phyloP scores from a whole-genome alignment of 352 stramenopile genomes.

The Pythium aristosporum region DNA sequence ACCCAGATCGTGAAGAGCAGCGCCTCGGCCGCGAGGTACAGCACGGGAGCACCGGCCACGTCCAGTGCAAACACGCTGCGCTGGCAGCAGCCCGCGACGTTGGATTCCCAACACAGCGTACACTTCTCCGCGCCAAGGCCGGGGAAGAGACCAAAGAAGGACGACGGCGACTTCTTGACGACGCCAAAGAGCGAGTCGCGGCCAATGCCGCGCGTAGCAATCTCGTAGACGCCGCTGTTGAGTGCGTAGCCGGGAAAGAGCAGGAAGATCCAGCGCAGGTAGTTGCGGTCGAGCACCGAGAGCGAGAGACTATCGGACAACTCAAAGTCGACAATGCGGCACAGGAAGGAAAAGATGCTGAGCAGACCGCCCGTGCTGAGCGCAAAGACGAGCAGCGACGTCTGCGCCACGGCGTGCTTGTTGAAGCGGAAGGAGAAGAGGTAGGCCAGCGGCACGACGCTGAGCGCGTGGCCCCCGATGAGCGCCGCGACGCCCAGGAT shows the following conservation, averaged over 20 bases:
- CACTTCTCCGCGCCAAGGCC: constrained; percentile 50
- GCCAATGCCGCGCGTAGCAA: constrained; percentile 65
- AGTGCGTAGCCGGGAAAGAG: constrained; percentile 69
- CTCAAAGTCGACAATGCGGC: constrained; percentile 58
- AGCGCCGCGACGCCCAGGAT: constrained; percentile 40
- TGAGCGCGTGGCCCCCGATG: constrained; percentile 40
- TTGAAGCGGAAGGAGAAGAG: constrained; percentile 58
- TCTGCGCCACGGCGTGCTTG: constrained; percentile 60
- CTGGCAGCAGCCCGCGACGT: constrained; percentile 40
- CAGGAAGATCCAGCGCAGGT: constrained; percentile 73
- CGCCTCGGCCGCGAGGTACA: constrained; percentile 49
- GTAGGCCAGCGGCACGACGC: constrained; percentile 62
- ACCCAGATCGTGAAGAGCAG: constrained; percentile 46
- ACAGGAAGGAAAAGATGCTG: constrained; percentile 79
- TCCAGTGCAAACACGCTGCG: constrained; percentile 58
- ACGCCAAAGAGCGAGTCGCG: constrained; percentile 43
- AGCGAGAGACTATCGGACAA: constrained; percentile 33
- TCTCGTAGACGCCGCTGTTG: constrained; percentile 69
- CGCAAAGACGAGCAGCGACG: constrained; percentile 56
- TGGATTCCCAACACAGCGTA: constrained; percentile 51
- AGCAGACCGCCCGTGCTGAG: constrained; percentile 58
- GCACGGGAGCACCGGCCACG: constrained; percentile 43
- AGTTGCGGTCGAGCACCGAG: constrained; percentile 62
- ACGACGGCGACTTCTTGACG: constrained; percentile 25
- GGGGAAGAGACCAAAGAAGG: constrained; percentile 57